Conservation (phyloP, 2,329 filamentous ascomycete genomes). For the Botrytis sinoallii region DNA sequence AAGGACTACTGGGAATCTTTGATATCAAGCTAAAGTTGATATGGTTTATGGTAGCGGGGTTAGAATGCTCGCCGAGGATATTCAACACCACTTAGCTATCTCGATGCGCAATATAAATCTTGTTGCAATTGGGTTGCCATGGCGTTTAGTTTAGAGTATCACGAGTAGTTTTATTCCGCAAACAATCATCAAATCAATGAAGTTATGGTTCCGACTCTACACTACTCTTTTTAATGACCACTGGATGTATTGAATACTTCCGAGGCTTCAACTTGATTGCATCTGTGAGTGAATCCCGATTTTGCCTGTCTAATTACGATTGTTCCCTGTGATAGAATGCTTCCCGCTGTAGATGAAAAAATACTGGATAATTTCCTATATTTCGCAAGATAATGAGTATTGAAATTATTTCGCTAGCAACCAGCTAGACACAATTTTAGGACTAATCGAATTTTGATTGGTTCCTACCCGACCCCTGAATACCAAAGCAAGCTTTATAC, state of each 20-base stretch:
- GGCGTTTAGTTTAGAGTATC: not conserved
- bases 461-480: not conserved
- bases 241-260: not conserved
- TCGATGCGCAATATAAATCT: not conserved
- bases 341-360: not conserved
- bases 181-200: not conserved
- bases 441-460: not conserved
- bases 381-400: not conserved
- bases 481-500: not conserved
- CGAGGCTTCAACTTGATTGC: not conserved
- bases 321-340: not conserved
- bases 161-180: not conserved
- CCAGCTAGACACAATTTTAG: not conserved
- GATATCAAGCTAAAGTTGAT: not conserved
- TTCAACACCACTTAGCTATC: too few relatives aligned
- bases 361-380: not conserved
- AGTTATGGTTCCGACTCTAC: not conserved
- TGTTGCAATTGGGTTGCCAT: not conserved
- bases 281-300: not conserved
- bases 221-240: not conserved
- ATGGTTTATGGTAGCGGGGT: not conserved
- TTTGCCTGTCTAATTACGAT: not conserved
- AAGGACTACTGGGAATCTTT: not conserved
- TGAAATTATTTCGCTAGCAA: not conserved
- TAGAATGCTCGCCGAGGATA: not conserved